phyloP scores from a whole-genome alignment of 495 filamentous ascomycete species.

The Penicillium ucsense region DNA sequence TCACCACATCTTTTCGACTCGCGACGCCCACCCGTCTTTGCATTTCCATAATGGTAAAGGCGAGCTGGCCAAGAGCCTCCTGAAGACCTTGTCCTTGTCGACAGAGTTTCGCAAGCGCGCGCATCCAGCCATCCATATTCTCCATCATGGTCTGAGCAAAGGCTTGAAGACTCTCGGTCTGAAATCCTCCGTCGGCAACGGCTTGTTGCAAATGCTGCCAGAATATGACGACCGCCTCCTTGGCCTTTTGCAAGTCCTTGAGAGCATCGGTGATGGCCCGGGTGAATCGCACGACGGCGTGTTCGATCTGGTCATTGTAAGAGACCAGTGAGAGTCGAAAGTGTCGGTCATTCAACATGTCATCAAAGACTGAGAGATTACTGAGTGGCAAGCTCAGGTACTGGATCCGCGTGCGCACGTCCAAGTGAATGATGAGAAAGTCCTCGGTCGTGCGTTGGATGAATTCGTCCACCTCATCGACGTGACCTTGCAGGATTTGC shows the following conservation, averaged over 20 bases:
- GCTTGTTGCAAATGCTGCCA: conserved; percentile 60
- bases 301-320: conserved; percentile 86
- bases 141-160: conserved; percentile 73
- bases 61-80: conserved; percentile 52
- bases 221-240: conserved; percentile 66
- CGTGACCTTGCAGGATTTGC: conserved; percentile 81
- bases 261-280: conserved; percentile 62
- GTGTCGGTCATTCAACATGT: conserved; percentile 73
- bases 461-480: conserved; percentile 89
- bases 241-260: conserved; percentile 67
- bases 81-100: conserved; percentile 52
- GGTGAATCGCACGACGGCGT: conserved; percentile 71
- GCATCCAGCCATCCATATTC: conserved; percentile 79
- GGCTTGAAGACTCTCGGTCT: conserved; percentile 39
- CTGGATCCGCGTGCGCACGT: conserved; percentile 63
- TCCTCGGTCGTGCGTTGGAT: conserved; percentile 77
- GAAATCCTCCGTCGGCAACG: conserved; percentile 44
- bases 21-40: conserved; percentile 64
- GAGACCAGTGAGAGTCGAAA: conserved; percentile 74
- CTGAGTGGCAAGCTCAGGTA: conserved; percentile 75
- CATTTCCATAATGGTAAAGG: conserved; percentile 63
- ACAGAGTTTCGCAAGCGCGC: conserved; percentile 57
- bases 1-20: conserved; percentile 50
- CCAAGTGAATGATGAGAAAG: conserved; percentile 67
- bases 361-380: conserved; percentile 75